Base-by-base conservation (phyloP, 805 yeast species). In the Wickerhamiella sergipiensis region DNA sequence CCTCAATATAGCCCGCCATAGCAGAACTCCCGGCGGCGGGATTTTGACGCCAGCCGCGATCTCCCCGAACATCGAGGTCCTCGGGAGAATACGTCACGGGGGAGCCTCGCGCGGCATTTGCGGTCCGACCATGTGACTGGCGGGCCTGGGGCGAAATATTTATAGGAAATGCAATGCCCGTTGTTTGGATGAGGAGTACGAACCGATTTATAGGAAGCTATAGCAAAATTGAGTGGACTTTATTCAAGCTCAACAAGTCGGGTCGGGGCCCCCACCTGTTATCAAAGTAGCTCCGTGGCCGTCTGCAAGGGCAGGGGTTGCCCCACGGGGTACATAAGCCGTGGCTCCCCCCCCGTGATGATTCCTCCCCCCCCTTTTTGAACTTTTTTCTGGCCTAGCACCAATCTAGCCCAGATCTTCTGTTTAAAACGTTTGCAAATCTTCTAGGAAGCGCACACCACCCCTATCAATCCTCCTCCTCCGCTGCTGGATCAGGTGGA, bases 401-500 rank as follows among this genome's bases (percentile, higher is more conserved):
- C 15, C 15, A 6, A 10, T 17, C 47, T 46, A 26, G 48, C 13
- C 36, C 59, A 46, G 50, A 47, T 51, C 45, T 44, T 43, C n/a
- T 40, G 26, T 40, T 42, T 23, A 65, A 58, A 55, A 69, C 71
- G 71, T 70, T 70, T 59, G 63, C 74, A 26, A 70, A 68, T 61
- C 64, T 66, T 36, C 61, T 70, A 50, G 67, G 66, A 33, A 67
- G 71, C 50, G 67, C 68, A 17, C 74, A 70, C 66, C 70, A 70
- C 70, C 73, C 73, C 50, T 65, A 62, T 59, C 66, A 67, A 50
- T 53, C 60, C 63, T 64, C 74, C 61, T 65, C 68, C 55, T 64
- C 73, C 52, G 66, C 71, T 59, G 63, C 69, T 61, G 69, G 73
- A 52, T 61, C 64, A 58, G 72, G 73, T 40, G 71, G 64, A 50